Conservation (phyloP, 331 rosid genomes). For the Malus hybrid region DNA sequence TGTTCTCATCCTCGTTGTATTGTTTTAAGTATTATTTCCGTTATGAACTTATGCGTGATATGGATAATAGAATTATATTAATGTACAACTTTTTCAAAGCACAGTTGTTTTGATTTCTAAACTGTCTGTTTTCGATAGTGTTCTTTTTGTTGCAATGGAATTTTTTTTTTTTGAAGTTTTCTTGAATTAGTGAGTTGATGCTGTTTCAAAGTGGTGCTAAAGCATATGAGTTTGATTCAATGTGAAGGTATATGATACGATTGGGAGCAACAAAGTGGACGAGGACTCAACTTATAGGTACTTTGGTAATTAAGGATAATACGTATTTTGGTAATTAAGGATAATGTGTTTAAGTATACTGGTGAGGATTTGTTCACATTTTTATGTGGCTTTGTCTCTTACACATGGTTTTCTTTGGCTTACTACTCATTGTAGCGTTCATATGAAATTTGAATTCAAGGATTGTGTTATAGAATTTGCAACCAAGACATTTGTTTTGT, state of each 20-base stretch:
- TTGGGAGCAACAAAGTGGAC: constrained; percentile 80
- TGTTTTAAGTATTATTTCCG: constrained; percentile 14
- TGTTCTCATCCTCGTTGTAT: constrained; percentile 5
- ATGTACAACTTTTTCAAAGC: not conserved
- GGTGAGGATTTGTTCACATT: not conserved
- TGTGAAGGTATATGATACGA: constrained; percentile 88
- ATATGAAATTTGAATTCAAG: not conserved
- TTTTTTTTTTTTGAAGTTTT: not conserved
- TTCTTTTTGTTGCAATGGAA: not conserved
- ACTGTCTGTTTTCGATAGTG: not conserved
- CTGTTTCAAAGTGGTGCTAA: constrained; percentile 23
- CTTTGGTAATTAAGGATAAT: constrained; percentile 11
- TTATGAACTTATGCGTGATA: constrained; percentile 5
- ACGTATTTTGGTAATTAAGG: constrained; percentile 31
- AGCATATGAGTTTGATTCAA: constrained; percentile 21
- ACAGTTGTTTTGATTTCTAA: not conserved
- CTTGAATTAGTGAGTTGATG: constrained; percentile 11
- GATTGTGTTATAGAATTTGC: not conserved
- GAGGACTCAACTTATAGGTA: constrained; percentile 70
- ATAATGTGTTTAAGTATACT: not conserved
- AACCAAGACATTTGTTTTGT: constrained; percentile 1
- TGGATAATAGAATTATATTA: not conserved
- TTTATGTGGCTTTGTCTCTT: not conserved
- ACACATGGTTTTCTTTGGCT: not conserved
- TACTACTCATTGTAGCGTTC: not conserved